These are phyloP conservation scores for Syzygium jambos DNA, from an alignment of 345 rosid species.

Conservation along the genomic window DNA sequence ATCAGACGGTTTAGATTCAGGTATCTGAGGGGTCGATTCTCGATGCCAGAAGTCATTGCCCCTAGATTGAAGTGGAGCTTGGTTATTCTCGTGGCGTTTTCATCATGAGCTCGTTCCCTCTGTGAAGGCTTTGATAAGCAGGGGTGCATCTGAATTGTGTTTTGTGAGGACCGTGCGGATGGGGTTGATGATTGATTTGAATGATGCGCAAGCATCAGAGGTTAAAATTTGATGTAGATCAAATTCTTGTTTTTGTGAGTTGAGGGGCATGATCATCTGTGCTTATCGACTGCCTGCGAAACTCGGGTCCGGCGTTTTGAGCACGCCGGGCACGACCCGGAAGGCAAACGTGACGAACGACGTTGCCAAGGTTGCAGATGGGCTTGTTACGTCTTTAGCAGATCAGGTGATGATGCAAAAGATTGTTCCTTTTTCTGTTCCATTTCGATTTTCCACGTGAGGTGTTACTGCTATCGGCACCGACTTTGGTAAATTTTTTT, in stretches of 20 bases:
- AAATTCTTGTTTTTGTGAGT: background rate
- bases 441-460: too few species aligned
- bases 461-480: background rate
- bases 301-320: constrained; percentile 87
- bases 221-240: background rate
- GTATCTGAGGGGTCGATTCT: background rate
- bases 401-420: constrained; percentile 41
- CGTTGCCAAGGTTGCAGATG: constrained; percentile 81
- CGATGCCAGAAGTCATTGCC: background rate
- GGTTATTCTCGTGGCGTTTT: background rate
- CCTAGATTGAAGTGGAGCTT: background rate
- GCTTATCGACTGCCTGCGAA: constrained; percentile 24
- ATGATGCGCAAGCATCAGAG: background rate
- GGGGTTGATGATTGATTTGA: background rate
- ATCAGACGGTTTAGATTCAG: too few species aligned
- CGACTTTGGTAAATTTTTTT: too few species aligned
- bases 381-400: constrained; percentile 92
- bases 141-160: background rate
- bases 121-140: background rate
- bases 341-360: constrained; percentile 71
- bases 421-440: background rate
- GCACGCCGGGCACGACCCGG: constrained; percentile 75
- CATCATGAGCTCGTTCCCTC: background rate
- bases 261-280: background rate
- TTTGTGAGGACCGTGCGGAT: background rate